Base-by-base conservation (phyloP, 768 basidiomycete genomes). In the Phlebiopsis gigantea region DNA sequence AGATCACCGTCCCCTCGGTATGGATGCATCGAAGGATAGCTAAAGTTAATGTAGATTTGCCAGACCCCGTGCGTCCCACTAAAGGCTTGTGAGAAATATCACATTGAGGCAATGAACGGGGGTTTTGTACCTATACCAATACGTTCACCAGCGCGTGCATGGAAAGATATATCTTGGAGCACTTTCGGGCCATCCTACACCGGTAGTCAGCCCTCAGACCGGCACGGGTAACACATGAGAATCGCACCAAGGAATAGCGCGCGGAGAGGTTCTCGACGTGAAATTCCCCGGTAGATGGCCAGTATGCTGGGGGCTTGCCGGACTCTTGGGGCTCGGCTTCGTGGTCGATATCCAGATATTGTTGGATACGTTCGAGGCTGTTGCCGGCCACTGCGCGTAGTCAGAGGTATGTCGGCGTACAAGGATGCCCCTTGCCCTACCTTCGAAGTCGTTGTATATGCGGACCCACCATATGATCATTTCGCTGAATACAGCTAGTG, bases 11-110 rank as follows among this genome's bases (percentile, higher is more conserved):
- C 14, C 83, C 83, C 47, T 76, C 74, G 5, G 79, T 82, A 19
- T 75, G 71, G 55, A 85, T 82, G 67, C 79, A 76, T 0, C 83
- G 74, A n/a, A 85, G 69, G 5, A 85, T 69, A 0, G 82, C 74
- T 15, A 85, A 68, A 1, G 81, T 81, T 56, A 81, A 55, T 5
- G 77, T 55, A 3, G 71, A 73, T 68, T 78, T 78, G 28, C 83
- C 82, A 62, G 77, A 78, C 15, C 83, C 83, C 3, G 83, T 85
- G 15, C 82, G 71, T 2, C 83, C 83, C 30, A 84, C 81, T 78
- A 24, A n/a, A 3, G 6, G 4, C 2, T 7, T 19, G 9, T 39
- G 21, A 34, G 17, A 14, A 39, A 4, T 14, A 39, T 30, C 17
- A 19, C 9, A 14, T 4, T 4, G 29, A 30, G 28, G 12, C 9